Evolutionary conservation across 23 red algal genomes (phyloP), one percentile per base, ranked within the genome.

Genomic region (Gracilaria domingensis): DNA sequence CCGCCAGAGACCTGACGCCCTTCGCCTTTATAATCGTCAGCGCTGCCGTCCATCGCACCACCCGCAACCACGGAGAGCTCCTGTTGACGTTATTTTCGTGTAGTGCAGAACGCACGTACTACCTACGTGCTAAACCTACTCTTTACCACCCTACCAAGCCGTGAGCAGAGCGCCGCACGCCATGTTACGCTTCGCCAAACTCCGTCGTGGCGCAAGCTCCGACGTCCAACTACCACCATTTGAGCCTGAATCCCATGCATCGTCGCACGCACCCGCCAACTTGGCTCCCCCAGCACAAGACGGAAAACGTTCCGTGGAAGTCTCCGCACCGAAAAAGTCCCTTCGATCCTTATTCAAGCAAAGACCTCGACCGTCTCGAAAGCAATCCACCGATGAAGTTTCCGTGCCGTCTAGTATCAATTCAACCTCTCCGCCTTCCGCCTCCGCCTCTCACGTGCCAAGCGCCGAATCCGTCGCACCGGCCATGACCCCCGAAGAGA

Each of bases 141-240:
- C 8, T 24, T 62, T 62, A 4, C 2, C 29, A 18, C 24, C 5
- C 23, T 30, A 8, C 29, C 59, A 30, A 26, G 59, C 9, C 24
- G 59, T 29, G 59, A 62, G 59, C 59, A 29, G 2, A 30, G 29
- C 16, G 18, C 59, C 24, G 24, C 59, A 20, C 67, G 67, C 33
- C 33, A 73, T 73, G 67, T 44, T 73, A 23, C 67, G 67, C 16
- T 73, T 73, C 67, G 67, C 67, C 42, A 73, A 73, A 73, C 34
- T 73, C 38, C 67, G 67, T 16, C 67, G 67, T 0, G 33, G 67
- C 38, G 67, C 14, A 44, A 73, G 67, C 21, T 37, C 67, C 28
- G 67, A 73, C 67, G 67, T 73, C 3, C 33, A 40, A 40, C 21
- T 73, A 35, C 67, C 67, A n/a, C 67, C 67, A 9, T 44, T 73